Conservation (phyloP, 2,329 filamentous ascomycete species). For the Chalaropsis ovoidea region DNA sequence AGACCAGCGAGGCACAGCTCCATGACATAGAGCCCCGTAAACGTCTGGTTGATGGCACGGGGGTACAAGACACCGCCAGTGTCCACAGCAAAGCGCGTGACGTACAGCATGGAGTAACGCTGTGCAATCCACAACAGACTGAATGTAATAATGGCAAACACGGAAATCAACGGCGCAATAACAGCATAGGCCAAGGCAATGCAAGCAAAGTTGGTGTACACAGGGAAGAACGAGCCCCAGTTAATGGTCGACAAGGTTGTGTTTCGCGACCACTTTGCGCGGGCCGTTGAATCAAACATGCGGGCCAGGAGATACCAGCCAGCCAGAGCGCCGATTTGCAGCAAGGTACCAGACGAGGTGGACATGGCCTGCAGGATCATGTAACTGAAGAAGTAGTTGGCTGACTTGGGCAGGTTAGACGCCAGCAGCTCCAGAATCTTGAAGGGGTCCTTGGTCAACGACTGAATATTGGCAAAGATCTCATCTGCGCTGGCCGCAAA, state of each 20-base stretch:
- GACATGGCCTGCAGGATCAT: slow-evolving; percentile 91
- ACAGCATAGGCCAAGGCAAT: slow-evolving; percentile 85
- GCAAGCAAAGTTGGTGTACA: slow-evolving; percentile 93
- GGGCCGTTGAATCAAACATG: slow-evolving; percentile 69
- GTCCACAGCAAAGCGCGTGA: slow-evolving; percentile 78
- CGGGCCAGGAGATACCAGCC: slow-evolving; percentile 74
- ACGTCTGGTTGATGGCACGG: slow-evolving; percentile 85
- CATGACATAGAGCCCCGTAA: slow-evolving; percentile 91
- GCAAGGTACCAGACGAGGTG: slow-evolving; percentile 75
- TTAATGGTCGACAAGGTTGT: slow-evolving; percentile 65
- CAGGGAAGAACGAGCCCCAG: slow-evolving; percentile 91
- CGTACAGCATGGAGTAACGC: slow-evolving; percentile 93
- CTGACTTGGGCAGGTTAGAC: slow-evolving; percentile 67
- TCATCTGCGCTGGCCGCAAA: slow-evolving; percentile 53
- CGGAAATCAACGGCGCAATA: slow-evolving; percentile 76
- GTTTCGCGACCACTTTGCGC: slow-evolving; percentile 76
- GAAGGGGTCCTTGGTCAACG: slow-evolving; percentile 46
- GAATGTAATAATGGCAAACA: slow-evolving; percentile 92
- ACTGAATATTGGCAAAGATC: slow-evolving; percentile 45
- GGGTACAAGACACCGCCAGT: slow-evolving; percentile 90
- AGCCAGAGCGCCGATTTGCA: slow-evolving; percentile 70
- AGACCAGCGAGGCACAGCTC: slow-evolving; percentile 80
- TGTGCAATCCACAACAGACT: slow-evolving; percentile 86
- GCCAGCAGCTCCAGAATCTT: slow-evolving; percentile 61
- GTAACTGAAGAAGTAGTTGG: slow-evolving; percentile 98